Evolutionary conservation across 1,139 yeast species (phyloP).

Genomic region (Protomyces macrosporus): DNA sequence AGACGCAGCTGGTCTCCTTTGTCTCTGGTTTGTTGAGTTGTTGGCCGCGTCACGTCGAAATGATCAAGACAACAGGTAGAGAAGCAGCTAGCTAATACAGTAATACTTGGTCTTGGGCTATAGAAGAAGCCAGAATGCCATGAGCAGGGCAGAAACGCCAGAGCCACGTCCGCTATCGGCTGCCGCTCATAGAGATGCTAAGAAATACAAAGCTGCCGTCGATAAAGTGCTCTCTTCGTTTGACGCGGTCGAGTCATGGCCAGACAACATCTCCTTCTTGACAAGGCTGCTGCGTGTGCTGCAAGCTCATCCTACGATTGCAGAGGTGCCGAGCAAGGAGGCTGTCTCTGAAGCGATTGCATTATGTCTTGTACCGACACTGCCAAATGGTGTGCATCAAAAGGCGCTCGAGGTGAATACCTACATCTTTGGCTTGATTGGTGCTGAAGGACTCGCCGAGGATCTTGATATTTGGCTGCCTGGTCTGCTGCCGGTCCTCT

Average conservation of each 20-base stretch:
- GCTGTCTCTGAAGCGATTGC: conserved; percentile 43
- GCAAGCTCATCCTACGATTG: conserved; percentile 33
- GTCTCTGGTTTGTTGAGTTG: not conserved
- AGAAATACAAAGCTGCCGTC: conserved; percentile 56
- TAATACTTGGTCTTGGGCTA: not conserved
- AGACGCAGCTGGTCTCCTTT: not conserved
- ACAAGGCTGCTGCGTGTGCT: conserved; percentile 56
- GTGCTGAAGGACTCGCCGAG: conserved; percentile 48
- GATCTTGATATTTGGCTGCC: conserved; percentile 74
- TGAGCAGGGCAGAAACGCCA: conserved; percentile 1
- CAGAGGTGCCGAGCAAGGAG: conserved; percentile 47
- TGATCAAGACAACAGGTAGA: not conserved
- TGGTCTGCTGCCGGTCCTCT: conserved; percentile 76
- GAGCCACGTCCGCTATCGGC: not conserved
- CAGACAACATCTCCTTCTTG: conserved; percentile 90
- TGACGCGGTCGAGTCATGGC: conserved; percentile 92
- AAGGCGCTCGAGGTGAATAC: conserved; percentile 76
- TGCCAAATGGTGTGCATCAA: conserved; percentile 94
- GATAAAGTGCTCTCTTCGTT: conserved; percentile 74
- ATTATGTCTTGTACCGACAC: conserved; percentile 64
- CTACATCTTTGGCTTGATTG: conserved; percentile 58
- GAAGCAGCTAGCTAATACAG: not conserved
- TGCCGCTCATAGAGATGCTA: not conserved
- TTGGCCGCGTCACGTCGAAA: not conserved
- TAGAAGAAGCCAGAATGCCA: not conserved